These are phyloP conservation scores for Paramecium bursaria DNA, from an alignment of 73 alveolate species.

Conservation along the genomic window DNA sequence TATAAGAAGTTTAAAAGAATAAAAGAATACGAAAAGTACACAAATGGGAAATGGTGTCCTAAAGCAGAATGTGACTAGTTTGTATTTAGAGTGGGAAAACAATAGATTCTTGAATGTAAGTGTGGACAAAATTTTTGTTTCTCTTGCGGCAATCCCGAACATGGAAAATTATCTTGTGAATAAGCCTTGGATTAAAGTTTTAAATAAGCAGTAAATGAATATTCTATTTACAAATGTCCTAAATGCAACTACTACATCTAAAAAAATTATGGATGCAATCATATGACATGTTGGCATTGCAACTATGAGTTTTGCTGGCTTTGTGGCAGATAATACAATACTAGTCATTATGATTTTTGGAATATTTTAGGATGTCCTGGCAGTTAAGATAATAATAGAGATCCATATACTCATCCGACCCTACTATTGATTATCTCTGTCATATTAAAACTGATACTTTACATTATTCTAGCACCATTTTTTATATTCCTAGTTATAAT, in stretches of 20 bases:
- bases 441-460: not conserved
- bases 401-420: not conserved
- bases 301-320: constrained; percentile 90
- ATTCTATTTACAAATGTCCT: constrained; percentile 74
- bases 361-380: constrained; percentile 52
- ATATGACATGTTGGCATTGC: constrained; percentile 90
- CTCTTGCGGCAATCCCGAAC: constrained; percentile 17
- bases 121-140: constrained; percentile 18
- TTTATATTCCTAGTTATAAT: no score
- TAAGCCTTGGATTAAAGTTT: constrained; percentile 28
- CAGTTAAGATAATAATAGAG: constrained; percentile 3
- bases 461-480: not conserved
- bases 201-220: constrained; percentile 53
- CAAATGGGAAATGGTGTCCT: constrained; percentile 52
- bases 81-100: not conserved
- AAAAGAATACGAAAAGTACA: constrained; percentile 19
- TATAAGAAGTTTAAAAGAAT: no score
- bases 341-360: constrained; percentile 38
- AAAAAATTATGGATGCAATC: constrained; percentile 91
- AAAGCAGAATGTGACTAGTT: constrained; percentile 1
- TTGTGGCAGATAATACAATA: constrained; percentile 63
- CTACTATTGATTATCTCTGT: constrained; percentile 1
- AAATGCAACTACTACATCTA: constrained; percentile 79
- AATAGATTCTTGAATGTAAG: not conserved
- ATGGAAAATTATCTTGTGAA: constrained; percentile 3